These are phyloP conservation scores for Fusarium oxysporum DNA, from an alignment of 2,329 filamentous ascomycete genomes.

Conservation along the genomic window DNA sequence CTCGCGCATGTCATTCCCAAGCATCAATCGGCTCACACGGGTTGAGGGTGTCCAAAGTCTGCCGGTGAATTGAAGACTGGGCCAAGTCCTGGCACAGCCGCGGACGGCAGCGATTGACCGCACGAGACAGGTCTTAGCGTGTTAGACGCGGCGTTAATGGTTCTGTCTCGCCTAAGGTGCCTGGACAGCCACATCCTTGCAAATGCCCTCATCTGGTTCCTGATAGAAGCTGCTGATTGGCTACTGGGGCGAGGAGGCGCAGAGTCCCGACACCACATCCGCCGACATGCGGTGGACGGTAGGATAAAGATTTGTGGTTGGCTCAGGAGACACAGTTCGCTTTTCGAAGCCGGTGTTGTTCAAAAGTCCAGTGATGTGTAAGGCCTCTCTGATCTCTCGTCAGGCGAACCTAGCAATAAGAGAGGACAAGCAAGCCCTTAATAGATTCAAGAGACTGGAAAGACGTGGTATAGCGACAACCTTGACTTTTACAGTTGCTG, in stretches of 20 bases:
- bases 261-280: slow-evolving; percentile 43
- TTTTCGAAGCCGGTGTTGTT: slow-evolving; percentile 19
- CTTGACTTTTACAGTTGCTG: not conserved
- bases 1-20: slow-evolving; percentile 28
- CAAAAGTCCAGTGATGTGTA: not conserved
- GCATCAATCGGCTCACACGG: slow-evolving; percentile 14
- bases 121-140: slow-evolving; percentile 48
- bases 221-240: slow-evolving; percentile 34
- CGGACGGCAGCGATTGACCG: slow-evolving; percentile 44
- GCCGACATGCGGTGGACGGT: slow-evolving; percentile 36
- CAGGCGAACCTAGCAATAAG: not conserved
- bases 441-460: not conserved
- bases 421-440: not conserved
- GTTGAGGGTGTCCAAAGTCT: slow-evolving; percentile 12
- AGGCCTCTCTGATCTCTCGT: not conserved
- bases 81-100: slow-evolving; percentile 45
- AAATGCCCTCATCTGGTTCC: slow-evolving; percentile 3
- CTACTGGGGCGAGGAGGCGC: slow-evolving; percentile 31
- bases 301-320: slow-evolving; percentile 25
- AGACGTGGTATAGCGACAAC: not conserved
- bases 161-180: slow-evolving; percentile 43
- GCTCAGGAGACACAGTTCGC: slow-evolving; percentile 13
- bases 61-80: not conserved
- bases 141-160: slow-evolving; percentile 50
- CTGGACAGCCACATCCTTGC: slow-evolving; percentile 30